Evolutionary conservation across 2,329 filamentous ascomycete species (phyloP).

Genomic region (Fusarium lateritium): DNA sequence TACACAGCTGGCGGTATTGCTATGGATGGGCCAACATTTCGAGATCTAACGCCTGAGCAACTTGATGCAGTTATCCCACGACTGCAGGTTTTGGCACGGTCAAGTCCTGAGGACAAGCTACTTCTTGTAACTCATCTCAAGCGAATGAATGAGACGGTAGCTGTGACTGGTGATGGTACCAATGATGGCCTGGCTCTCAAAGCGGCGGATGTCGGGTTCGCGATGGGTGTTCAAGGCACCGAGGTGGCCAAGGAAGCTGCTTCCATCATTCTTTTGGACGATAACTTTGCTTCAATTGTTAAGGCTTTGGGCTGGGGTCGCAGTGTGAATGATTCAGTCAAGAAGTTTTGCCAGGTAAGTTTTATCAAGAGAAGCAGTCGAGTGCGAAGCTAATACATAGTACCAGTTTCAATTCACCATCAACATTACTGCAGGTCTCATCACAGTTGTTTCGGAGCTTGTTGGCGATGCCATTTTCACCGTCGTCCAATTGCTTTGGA

Average conservation of each 20-base stretch:
- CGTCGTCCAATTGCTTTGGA: conserved; percentile 77
- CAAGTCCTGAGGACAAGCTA: conserved; percentile 72
- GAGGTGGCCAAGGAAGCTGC: conserved; percentile 79
- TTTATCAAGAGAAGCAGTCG: background rate
- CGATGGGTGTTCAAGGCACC: conserved; percentile 77
- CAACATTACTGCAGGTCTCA: conserved; percentile 76
- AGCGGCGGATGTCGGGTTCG: conserved; percentile 77
- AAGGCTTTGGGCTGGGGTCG: conserved; percentile 79
- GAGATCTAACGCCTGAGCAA: conserved; percentile 67
- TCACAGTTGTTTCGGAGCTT: conserved; percentile 76
- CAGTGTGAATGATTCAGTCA: conserved; percentile 76
- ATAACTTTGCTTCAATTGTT: conserved; percentile 77
- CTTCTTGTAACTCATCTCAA: conserved; percentile 70
- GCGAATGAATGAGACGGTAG: conserved; percentile 69
- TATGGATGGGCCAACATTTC: conserved; percentile 76
- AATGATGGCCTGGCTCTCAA: conserved; percentile 77
- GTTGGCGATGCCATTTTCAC: conserved; percentile 72
- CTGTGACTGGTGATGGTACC: conserved; percentile 76
- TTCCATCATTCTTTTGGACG: conserved; percentile 77
- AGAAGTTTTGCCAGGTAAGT: conserved; percentile 74
- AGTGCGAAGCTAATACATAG: conserved; percentile 8
- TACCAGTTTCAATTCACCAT: conserved; percentile 75
- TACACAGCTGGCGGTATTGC: conserved; percentile 72
- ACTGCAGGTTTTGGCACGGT: conserved; percentile 68
- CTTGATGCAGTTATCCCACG: conserved; percentile 67